phyloP scores from a whole-genome alignment of 1,139 yeast genomes.

The Zygosaccharomyces pseudobailii region DNA sequence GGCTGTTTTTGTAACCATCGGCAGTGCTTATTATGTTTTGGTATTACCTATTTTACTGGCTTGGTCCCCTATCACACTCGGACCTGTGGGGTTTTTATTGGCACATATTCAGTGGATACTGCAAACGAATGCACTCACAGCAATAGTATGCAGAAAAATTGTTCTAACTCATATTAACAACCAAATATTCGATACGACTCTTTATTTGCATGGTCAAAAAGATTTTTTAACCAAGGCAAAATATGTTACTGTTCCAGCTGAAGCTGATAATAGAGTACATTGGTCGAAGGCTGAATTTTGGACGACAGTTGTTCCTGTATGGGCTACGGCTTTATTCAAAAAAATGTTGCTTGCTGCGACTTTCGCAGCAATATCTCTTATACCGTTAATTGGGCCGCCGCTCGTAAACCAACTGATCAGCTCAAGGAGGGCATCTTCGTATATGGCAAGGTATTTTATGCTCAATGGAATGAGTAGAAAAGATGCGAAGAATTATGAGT shows the following conservation, averaged over 20 bases:
- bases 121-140: slow-evolving; percentile 26
- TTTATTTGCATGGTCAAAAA: slow-evolving; percentile 19
- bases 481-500: slow-evolving; percentile 17
- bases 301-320: slow-evolving; percentile 10
- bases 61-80: slow-evolving; percentile 22
- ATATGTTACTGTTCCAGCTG: slow-evolving; percentile 6
- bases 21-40: slow-evolving; percentile 19
- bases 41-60: slow-evolving; percentile 24
- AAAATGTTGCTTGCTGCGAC: slow-evolving; percentile 5
- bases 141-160: slow-evolving; percentile 21
- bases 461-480: slow-evolving; percentile 12
- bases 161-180: slow-evolving; percentile 22
- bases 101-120: slow-evolving; percentile 28
- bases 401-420: slow-evolving; percentile 24
- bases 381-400: slow-evolving; percentile 31
- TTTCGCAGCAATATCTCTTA: slow-evolving; percentile 18
- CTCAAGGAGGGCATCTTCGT: slow-evolving; percentile 25
- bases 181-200: slow-evolving; percentile 27
- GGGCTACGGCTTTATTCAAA: slow-evolving; percentile 4
- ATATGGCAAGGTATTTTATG: slow-evolving; percentile 20
- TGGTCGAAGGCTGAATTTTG: slow-evolving; percentile 11
- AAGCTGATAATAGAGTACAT: slow-evolving; percentile 2
- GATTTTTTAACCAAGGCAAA: slow-evolving; percentile 20
- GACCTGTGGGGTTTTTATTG: slow-evolving; percentile 28
- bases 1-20: slow-evolving; percentile 23